These are phyloP conservation scores for Pseudocercospora fijiensis DNA, from an alignment of 2,329 filamentous ascomycete genomes.

Conservation along the genomic window DNA sequence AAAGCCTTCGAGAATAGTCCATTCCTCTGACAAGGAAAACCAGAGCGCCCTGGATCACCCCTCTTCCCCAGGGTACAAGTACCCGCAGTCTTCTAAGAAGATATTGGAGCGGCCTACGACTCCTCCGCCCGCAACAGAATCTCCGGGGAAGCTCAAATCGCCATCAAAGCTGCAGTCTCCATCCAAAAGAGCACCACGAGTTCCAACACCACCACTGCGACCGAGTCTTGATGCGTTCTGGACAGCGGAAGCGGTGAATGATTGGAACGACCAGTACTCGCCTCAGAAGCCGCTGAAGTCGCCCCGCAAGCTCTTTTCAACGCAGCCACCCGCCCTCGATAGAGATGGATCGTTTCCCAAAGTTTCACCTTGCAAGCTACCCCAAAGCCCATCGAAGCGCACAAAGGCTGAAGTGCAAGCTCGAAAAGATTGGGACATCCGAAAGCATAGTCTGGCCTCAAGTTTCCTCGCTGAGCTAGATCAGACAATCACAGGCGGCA, in stretches of 20 bases:
- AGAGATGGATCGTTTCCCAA: constrained; percentile 30
- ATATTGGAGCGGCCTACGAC: constrained; percentile 28
- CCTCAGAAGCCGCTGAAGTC: constrained; percentile 50
- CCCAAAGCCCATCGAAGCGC: constrained; percentile 37
- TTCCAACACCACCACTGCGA: constrained; percentile 57
- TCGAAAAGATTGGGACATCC: constrained; percentile 62
- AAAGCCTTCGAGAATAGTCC: background rate
- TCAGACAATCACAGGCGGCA: constrained; percentile 58
- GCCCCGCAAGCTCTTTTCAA: constrained; percentile 34
- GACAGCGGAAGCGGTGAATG: constrained; percentile 58
- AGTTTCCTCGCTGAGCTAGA: constrained; percentile 71
- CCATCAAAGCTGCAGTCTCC: constrained; percentile 50
- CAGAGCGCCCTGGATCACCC: constrained; percentile 26
- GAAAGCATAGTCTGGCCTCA: constrained; percentile 63
- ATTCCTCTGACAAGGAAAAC: constrained; percentile 37
- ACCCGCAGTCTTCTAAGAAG: constrained; percentile 16
- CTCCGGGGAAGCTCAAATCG: constrained; percentile 29
- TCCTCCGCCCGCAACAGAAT: constrained; percentile 41
- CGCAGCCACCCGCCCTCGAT: constrained; percentile 25
- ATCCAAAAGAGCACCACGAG: constrained; percentile 46
- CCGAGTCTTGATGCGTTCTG: constrained; percentile 60
- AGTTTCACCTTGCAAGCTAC: constrained; percentile 40
- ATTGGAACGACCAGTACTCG: constrained; percentile 64
- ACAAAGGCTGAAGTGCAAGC: constrained; percentile 38
- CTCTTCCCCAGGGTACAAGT: constrained; percentile 29